Conservation (phyloP, 495 filamentous ascomycete genomes). For the Penicillium coprophilum region DNA sequence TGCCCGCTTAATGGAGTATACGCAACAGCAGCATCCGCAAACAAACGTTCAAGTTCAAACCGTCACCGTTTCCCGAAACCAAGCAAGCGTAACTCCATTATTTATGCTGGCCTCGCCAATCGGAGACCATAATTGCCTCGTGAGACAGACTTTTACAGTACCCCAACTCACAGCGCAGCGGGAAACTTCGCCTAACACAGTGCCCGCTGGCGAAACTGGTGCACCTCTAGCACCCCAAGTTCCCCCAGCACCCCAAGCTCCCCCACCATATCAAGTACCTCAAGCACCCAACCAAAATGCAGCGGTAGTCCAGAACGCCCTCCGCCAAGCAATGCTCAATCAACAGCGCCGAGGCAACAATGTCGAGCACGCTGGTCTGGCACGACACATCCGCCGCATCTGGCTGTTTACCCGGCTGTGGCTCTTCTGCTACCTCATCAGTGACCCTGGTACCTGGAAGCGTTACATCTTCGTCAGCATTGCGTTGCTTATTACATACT, state of each 20-base stretch:
- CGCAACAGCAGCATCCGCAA: background rate
- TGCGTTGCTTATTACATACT: constrained; percentile 57
- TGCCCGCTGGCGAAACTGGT: constrained; percentile 42
- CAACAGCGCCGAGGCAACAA: constrained; percentile 36
- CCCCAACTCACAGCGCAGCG: background rate
- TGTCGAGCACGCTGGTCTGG: constrained; percentile 47
- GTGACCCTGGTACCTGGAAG: constrained; percentile 68
- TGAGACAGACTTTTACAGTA: background rate
- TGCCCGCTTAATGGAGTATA: background rate
- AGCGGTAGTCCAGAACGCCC: constrained; percentile 36
- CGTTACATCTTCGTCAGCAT: constrained; percentile 64
- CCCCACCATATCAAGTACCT: constrained; percentile 2
- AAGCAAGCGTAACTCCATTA: background rate
- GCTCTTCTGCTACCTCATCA: constrained; percentile 78
- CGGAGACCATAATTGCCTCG: background rate
- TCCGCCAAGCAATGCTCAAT: constrained; percentile 43
- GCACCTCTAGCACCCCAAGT: constrained; percentile 16
- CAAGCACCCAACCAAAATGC: constrained; percentile 21
- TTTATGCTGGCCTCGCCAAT: background rate
- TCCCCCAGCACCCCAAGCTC: constrained; percentile 10
- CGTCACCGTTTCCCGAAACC: background rate
- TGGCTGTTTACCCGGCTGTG: constrained; percentile 79
- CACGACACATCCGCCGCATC: constrained; percentile 56
- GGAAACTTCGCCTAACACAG: background rate
- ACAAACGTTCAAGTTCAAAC: background rate